phyloP scores from a whole-genome alignment of 768 basidiomycete genomes.

The Mycena metata region DNA sequence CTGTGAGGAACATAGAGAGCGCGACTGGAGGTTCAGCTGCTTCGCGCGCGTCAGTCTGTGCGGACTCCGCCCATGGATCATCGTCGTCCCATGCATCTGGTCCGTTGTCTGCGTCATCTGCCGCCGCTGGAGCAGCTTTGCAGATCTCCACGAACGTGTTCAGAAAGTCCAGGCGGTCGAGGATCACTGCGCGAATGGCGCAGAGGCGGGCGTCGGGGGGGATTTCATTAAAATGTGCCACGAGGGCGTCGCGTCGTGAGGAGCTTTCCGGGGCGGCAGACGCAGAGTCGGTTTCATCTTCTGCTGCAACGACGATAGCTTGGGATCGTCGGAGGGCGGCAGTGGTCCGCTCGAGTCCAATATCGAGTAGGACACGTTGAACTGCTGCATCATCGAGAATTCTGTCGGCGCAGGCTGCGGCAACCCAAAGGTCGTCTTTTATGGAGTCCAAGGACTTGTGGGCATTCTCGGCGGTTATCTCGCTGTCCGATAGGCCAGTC shows the following conservation, averaged over 20 bases:
- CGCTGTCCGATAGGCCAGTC: slow-evolving; percentile 66
- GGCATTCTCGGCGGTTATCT: slow-evolving; percentile 67
- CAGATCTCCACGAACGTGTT: slow-evolving; percentile 80
- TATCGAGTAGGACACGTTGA: slow-evolving; percentile 70
- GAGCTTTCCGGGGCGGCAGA: slow-evolving; percentile 10
- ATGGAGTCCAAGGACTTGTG: slow-evolving; percentile 62
- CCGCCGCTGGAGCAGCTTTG: slow-evolving; percentile 53
- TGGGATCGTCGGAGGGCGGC: slow-evolving; percentile 62
- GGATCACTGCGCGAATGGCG: slow-evolving; percentile 73
- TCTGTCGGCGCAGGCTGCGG: slow-evolving; percentile 79
- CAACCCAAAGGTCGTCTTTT: slow-evolving; percentile 82
- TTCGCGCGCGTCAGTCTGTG: slow-evolving; percentile 46
- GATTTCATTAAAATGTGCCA: slow-evolving; percentile 68
- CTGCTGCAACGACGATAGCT: slow-evolving; percentile 48
- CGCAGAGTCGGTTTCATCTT: slow-evolving; percentile 35
- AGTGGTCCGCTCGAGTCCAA: slow-evolving; percentile 74
- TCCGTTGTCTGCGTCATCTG: slow-evolving; percentile 61
- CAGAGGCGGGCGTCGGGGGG: slow-evolving; percentile 76
- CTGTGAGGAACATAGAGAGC: slow-evolving; percentile 74
- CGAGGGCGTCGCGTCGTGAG: slow-evolving; percentile 48
- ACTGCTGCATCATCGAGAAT: slow-evolving; percentile 68
- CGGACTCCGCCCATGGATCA: slow-evolving; percentile 80
- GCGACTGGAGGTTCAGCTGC: slow-evolving; percentile 59
- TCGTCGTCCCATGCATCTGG: slow-evolving; percentile 83
- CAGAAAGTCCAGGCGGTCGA: slow-evolving; percentile 76